phyloP scores from a whole-genome alignment of 768 basidiomycete genomes.

The Panus rudis region DNA sequence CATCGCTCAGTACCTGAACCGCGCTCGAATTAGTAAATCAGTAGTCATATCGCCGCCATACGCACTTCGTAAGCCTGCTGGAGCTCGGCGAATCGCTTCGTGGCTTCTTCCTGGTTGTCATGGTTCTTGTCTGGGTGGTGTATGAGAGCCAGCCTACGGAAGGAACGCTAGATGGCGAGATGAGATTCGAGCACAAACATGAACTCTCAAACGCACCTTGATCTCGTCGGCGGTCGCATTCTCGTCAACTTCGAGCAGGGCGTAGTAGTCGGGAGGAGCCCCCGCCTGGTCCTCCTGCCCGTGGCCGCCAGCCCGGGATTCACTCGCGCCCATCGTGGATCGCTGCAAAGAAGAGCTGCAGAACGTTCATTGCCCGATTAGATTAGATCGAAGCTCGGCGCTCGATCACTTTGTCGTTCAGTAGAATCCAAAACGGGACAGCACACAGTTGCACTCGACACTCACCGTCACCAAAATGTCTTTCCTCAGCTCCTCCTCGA shows the following conservation, averaged over 20 bases:
- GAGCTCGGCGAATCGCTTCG: constrained; percentile 75
- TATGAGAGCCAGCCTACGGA: constrained; percentile 75
- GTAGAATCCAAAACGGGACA: not conserved
- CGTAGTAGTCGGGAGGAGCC: constrained; percentile 64
- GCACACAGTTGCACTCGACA: not conserved
- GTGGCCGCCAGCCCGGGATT: constrained; percentile 41
- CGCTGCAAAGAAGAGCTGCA: not conserved
- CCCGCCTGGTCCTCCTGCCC: constrained; percentile 18
- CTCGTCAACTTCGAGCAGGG: constrained; percentile 74
- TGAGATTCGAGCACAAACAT: not conserved
- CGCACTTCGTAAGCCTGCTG: constrained; percentile 95
- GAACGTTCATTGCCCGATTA: no score
- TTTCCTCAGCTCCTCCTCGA: not conserved
- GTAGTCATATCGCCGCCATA: constrained; percentile 1
- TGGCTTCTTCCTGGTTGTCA: constrained; percentile 77
- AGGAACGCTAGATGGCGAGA: constrained; percentile 30
- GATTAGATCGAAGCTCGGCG: no score
- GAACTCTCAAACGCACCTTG: constrained; percentile 52
- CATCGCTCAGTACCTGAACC: constrained; percentile 85
- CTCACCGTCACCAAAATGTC: not conserved
- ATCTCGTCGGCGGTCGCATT: constrained; percentile 84
- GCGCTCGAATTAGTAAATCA: no score
- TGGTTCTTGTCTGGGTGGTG: constrained; percentile 89
- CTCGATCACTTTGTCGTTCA: not conserved
- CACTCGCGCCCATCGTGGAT: constrained; percentile 56